Evolutionary conservation across 768 basidiomycete genomes (phyloP).

Genomic region (Megacollybia marginata): DNA sequence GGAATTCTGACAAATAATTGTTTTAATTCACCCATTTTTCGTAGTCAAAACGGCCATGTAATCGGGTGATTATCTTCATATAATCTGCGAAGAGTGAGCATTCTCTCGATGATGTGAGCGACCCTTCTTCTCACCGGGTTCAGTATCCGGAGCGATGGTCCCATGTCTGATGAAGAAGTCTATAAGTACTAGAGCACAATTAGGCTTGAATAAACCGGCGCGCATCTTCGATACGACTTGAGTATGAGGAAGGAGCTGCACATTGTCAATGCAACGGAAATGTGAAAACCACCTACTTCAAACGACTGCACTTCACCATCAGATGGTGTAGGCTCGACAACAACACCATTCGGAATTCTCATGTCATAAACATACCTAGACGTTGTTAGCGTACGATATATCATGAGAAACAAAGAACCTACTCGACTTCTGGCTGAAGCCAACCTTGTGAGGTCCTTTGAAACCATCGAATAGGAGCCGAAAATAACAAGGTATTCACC

Average conservation of each 20-base stretch:
- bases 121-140: slow-evolving; percentile 30
- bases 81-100: slow-evolving; percentile 30
- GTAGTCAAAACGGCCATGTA: slow-evolving; percentile 69
- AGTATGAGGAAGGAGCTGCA: slow-evolving; percentile 61
- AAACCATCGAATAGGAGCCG: not conserved
- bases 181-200: slow-evolving; percentile 86
- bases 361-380: slow-evolving; percentile 82
- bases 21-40: slow-evolving; percentile 37
- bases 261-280: not conserved
- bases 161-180: slow-evolving; percentile 89
- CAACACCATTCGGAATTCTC: slow-evolving; percentile 45
- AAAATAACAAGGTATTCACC: slow-evolving; percentile 27
- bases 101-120: no score
- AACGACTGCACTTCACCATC: slow-evolving; percentile 97
- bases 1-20: no score
- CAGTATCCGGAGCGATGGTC: slow-evolving; percentile 80
- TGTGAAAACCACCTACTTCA: slow-evolving; percentile 42
- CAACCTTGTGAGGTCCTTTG: slow-evolving; percentile 58
- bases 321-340: slow-evolving; percentile 62
- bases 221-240: slow-evolving; percentile 60
- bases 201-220: slow-evolving; percentile 79
- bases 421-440: slow-evolving; percentile 87
- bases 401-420: slow-evolving; percentile 14
- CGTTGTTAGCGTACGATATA: not conserved
- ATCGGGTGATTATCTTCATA: slow-evolving; percentile 63